phyloP scores from a whole-genome alignment of 257 asterid genomes.

The Penstemon eatonii region DNA sequence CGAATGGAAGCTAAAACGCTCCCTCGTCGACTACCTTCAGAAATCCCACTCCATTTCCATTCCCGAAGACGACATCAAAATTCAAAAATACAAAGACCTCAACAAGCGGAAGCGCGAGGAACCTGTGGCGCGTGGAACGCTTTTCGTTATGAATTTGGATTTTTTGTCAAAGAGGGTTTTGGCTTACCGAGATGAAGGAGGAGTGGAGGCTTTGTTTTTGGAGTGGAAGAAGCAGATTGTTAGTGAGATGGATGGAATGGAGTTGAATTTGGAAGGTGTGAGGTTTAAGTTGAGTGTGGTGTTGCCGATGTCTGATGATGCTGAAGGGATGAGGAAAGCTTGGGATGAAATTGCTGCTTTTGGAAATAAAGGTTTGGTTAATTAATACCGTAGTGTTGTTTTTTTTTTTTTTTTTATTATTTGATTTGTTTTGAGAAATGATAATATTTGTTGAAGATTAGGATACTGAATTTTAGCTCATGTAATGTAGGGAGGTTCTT shows the following conservation, averaged over 20 bases:
- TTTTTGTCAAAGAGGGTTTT: slow-evolving; percentile 43
- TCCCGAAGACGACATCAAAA: slow-evolving; percentile 60
- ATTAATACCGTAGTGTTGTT: not conserved
- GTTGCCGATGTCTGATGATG: slow-evolving; percentile 65
- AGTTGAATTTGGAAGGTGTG: slow-evolving; percentile 75
- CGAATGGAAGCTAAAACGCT: slow-evolving; percentile 93
- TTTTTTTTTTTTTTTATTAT: not conserved
- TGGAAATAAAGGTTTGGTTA: slow-evolving; percentile 64
- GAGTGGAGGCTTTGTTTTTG: slow-evolving; percentile 49
- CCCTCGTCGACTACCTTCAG: slow-evolving; percentile 66
- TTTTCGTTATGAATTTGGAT: slow-evolving; percentile 72
- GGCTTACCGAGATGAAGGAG: slow-evolving; percentile 41
- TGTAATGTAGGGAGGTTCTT: no score
- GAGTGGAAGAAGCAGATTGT: slow-evolving; percentile 74
- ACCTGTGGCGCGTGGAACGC: slow-evolving; percentile 77
- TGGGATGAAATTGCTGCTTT: slow-evolving; percentile 89
- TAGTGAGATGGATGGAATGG: slow-evolving; percentile 82
- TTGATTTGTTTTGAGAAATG: not conserved
- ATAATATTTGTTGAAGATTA: not conserved
- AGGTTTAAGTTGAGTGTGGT: slow-evolving; percentile 65
- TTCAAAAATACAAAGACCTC: slow-evolving; percentile 60
- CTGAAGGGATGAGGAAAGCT: slow-evolving; percentile 68
- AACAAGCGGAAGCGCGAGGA: slow-evolving; percentile 94
- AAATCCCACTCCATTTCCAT: slow-evolving; percentile 50
- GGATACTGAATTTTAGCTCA: no score